These are phyloP conservation scores for Larix kaempferi DNA, from an alignment of 75 land plant species.

Conservation along the genomic window DNA sequence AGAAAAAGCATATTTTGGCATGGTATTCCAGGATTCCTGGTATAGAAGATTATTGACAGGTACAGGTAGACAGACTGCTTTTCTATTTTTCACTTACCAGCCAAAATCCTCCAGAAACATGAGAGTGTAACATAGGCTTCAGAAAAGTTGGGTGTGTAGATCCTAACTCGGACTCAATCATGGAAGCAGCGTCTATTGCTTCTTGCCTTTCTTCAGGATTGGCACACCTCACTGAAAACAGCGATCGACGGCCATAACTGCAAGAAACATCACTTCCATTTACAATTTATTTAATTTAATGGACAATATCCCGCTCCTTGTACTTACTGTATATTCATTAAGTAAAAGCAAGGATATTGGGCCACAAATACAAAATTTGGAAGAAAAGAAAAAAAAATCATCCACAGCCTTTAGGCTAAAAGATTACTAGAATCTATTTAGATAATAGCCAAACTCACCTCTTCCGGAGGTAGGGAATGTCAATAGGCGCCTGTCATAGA, in stretches of 20 bases:
- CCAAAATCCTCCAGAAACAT: conserved; percentile 83
- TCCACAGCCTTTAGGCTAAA: not conserved
- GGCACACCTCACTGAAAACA: conserved; percentile 37
- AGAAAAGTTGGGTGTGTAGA: conserved; percentile 50
- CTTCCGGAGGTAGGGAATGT: conserved; percentile 9
- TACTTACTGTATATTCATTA: too few relatives aligned
- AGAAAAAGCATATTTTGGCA: too few relatives aligned
- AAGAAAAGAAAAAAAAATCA: not conserved
- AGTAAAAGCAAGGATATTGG: too few relatives aligned
- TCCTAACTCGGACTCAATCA: conserved; percentile 26
- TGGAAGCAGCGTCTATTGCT: conserved; percentile 46
- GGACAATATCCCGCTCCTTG: too few relatives aligned
- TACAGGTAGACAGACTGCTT: not conserved
- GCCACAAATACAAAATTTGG: too few relatives aligned
- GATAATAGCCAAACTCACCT: not conserved
- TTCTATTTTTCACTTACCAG: conserved; percentile 29
- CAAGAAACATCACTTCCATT: not conserved
- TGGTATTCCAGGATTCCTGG: too few relatives aligned
- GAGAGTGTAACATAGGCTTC: conserved; percentile 78
- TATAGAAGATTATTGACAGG: too few relatives aligned
- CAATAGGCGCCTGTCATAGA: not conserved
- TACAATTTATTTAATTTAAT: too few relatives aligned
- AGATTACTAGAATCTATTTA: not conserved
- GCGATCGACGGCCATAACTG: conserved; percentile 21
- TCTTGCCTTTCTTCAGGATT: conserved; percentile 39